These are phyloP conservation scores for Zea mays DNA, from an alignment of 176 grass and related monocot genomes.

Conservation along the genomic window DNA sequence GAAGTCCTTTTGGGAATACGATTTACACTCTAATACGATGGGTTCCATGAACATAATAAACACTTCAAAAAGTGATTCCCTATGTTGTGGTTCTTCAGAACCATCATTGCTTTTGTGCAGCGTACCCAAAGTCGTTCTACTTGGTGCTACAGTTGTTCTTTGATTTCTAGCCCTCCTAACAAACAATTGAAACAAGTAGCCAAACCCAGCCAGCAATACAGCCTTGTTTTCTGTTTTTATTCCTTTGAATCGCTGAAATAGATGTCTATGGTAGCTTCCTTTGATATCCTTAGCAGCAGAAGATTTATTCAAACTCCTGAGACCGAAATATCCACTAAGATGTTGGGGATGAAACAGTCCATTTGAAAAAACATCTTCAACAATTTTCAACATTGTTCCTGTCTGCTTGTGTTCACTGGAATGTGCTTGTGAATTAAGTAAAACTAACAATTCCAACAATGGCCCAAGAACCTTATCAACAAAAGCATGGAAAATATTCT, in stretches of 20 bases:
- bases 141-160: constrained; percentile 39
- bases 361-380: constrained; percentile 85
- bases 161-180: constrained; percentile 55
- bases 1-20: constrained; percentile 49
- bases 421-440: constrained; percentile 72
- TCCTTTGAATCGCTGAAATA: constrained; percentile 74
- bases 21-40: constrained; percentile 69
- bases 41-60: constrained; percentile 90
- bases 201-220: constrained; percentile 76
- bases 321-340: constrained; percentile 79
- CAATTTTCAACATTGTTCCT: constrained; percentile 50
- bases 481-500: constrained; percentile 86
- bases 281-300: constrained; percentile 55
- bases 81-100: constrained; percentile 63
- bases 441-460: constrained; percentile 75
- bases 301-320: constrained; percentile 57
- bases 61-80: constrained; percentile 74
- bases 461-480: constrained; percentile 72
- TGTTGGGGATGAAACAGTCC: constrained; percentile 84
- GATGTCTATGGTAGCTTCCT: constrained; percentile 88
- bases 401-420: constrained; percentile 34
- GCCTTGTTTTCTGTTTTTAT: constrained; percentile 86
- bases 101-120: constrained; percentile 43
- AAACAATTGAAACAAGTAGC: constrained; percentile 82
- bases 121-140: constrained; percentile 11